Base-by-base conservation (phyloP, 106 monocot genomes). In the Gastrodia elata region DNA sequence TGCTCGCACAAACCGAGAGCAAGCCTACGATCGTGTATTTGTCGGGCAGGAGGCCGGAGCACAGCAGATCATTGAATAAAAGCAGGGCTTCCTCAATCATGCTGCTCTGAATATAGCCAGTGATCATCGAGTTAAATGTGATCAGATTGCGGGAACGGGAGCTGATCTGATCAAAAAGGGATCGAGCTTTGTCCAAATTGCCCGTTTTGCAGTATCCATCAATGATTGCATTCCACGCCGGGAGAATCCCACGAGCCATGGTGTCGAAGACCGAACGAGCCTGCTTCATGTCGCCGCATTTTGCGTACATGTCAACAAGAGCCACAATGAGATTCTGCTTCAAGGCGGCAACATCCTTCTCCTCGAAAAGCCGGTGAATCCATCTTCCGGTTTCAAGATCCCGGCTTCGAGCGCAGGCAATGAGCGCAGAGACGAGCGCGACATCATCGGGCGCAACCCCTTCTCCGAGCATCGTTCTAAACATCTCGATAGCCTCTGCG, bases 201-300 rank as follows among this genome's bases (percentile, higher is more conserved):
- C 94, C 90, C 20, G 79, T 48, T 42, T 90, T 94, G 76, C 90
- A 94, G 68, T 88, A 88, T 2, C 90, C 94, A 68, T 90, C 87
- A 24, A 94, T 88, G 22, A 94, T 70, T 6, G 87, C 87, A 74
- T 90, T 94, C 84, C 94, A 90, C 9, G 87, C 83, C 0, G 82
- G 72, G 18, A 71, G 55, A 48, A 55, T 65, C 74, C 69, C 78
- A 36, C 49, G 48, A 16, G 76, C 83, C 15, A 81, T 55, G 4
- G 39, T 71, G 34, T 90, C 79, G 41, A 94, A 90, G 39, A 78
- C 38, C 22, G 15, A 64, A 1, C 71, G 73, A 75, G 94, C 94
- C n/a, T 55, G 34, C 4, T 26, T 16, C 14, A 94, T 71, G 64
- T 88, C 82, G 0, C 88, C 88, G 49, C 90, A 87, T 41, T 94